phyloP scores from a whole-genome alignment of 1,284 basidiomycete species.

The Heliocybe sulcata region DNA sequence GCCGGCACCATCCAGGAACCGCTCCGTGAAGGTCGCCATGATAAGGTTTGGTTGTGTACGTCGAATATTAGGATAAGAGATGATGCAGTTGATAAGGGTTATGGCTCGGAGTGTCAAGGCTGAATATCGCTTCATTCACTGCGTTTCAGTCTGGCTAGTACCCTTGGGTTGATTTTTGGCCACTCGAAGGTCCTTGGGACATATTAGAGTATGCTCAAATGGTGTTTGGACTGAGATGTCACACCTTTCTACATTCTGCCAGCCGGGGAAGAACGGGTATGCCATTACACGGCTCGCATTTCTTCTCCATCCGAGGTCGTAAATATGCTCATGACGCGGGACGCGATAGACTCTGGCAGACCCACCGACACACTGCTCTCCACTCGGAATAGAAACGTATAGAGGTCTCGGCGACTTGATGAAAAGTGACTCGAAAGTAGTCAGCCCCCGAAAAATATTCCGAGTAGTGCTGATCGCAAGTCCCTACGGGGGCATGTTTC shows the following conservation, averaged over 20 bases:
- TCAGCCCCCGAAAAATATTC: conserved; percentile 24
- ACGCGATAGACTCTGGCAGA: conserved; percentile 13
- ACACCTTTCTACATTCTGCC: not conserved
- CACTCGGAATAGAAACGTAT: not conserved
- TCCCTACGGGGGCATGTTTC: conserved; percentile 13
- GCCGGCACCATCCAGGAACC: not conserved
- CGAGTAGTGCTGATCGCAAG: conserved; percentile 21
- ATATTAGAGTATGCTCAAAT: not conserved
- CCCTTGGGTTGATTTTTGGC: conserved; percentile 33
- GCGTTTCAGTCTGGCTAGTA: conserved; percentile 7
- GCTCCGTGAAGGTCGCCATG: not conserved
- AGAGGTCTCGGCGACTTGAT: not conserved
- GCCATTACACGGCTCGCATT: conserved; percentile 25
- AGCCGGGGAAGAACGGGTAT: conserved; percentile 16
- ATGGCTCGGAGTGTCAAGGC: too few species aligned
- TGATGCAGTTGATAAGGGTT: not conserved
- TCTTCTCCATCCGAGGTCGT: conserved; percentile 31
- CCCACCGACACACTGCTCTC: not conserved
- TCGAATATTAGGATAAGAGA: too few species aligned
- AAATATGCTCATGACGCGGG: conserved; percentile 26
- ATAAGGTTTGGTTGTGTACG: not conserved
- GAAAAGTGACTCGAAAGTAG: conserved; percentile 24
- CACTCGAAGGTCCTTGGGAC: conserved; percentile 19
- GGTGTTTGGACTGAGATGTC: not conserved
- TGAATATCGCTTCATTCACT: not conserved